A percentile compares a stretch with the other conserved stretches of the same genome.
phyloP scores from a whole-genome alignment of 192 early-diverging fungal species.

The Radiomyces spectabilis region DNA sequence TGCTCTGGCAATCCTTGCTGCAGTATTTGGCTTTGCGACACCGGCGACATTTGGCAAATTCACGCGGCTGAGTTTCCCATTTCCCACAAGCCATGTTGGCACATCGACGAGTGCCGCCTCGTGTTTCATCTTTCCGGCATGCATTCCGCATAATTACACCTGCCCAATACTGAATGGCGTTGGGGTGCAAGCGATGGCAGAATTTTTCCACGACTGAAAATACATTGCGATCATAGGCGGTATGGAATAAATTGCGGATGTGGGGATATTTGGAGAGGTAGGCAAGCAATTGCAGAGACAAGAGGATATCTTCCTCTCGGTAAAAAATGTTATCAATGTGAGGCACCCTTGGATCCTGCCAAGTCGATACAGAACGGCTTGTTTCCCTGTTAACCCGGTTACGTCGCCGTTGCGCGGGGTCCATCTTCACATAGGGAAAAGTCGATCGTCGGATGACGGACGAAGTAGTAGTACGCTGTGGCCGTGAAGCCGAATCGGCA shows the following conservation, averaged over 20 bases:
- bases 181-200: constrained; percentile 55
- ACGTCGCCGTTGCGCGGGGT: constrained; percentile 2
- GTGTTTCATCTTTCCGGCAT: constrained; percentile 68
- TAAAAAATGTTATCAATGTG: constrained; percentile 40
- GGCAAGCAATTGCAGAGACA: constrained; percentile 80
- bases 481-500: neutral
- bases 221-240: constrained; percentile 46
- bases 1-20: constrained; percentile 65
- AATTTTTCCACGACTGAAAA: constrained; percentile 72
- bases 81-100: constrained; percentile 71
- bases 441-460: constrained; percentile 5
- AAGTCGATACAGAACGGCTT: neutral
- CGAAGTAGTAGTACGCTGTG: neutral
- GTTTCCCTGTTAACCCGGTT: constrained; percentile 11
- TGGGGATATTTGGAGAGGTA: constrained; percentile 90
- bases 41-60: constrained; percentile 82
- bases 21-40: constrained; percentile 88
- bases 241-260: constrained; percentile 55
- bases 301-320: constrained; percentile 77
- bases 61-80: constrained; percentile 62
- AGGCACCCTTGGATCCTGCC: neutral
- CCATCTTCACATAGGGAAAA: constrained; percentile 16
- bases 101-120: constrained; percentile 66
- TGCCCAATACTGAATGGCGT: constrained; percentile 68
- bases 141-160: constrained; percentile 74